Percentiles rank a stretch among this genome's conserved stretches.
Conservation (phyloP, 129 eudicot species). For the Flaveria robusta region DNA sequence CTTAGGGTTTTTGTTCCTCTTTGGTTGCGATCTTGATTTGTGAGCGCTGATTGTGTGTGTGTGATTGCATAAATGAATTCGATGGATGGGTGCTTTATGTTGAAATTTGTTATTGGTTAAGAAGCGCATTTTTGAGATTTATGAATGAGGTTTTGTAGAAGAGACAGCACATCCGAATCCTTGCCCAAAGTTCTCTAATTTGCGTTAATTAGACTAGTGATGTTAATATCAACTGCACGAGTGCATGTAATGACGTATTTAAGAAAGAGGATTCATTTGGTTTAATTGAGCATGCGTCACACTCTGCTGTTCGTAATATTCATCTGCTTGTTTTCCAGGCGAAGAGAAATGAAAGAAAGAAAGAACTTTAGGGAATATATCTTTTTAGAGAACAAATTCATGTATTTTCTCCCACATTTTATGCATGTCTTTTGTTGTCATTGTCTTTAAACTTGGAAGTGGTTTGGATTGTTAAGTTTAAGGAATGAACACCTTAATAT, state of each 20-base stretch:
- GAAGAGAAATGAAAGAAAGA: neutral
- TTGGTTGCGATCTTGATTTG: constrained; percentile 6
- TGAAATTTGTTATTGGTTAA: neutral
- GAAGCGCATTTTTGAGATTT: constrained; percentile 9
- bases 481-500: neutral
- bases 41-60: constrained; percentile 2
- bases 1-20: constrained; percentile 37
- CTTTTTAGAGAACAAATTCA: neutral
- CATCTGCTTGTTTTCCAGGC: neutral
- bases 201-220: neutral
- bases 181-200: neutral
- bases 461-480: neutral
- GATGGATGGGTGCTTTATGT: neutral
- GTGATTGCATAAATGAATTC: constrained; percentile 9
- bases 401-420: neutral
- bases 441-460: neutral
- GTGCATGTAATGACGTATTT: neutral
- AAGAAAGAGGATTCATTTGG: neutral
- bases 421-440: neutral
- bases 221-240: neutral
- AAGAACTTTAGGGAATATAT: neutral
- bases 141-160: constrained; percentile 16
- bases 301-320: neutral
- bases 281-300: neutral
- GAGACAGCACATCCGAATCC: constrained; percentile 16